Base-by-base conservation (phyloP, 2,329 filamentous ascomycete genomes). In the Apiospora hydei region DNA sequence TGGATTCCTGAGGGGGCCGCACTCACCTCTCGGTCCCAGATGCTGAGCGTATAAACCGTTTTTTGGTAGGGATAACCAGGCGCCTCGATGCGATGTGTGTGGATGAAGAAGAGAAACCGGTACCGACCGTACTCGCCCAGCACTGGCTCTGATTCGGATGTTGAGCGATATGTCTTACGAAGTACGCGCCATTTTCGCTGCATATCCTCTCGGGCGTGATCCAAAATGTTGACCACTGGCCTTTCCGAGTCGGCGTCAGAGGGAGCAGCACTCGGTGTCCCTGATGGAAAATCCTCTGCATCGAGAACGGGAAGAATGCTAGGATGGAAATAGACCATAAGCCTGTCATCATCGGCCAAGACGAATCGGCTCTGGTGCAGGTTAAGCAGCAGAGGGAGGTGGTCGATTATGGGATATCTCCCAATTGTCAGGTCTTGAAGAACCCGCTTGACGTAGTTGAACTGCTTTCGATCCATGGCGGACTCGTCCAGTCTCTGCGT, bases 1-100 rank as follows among this genome's bases (percentile, higher is more conserved):
- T 38, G 34, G 34, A 38, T 38, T 30, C 18, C 14, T 57, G 18
- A 5, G 3, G 34, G 38, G 30, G 18, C 10, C 10, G 4, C 34
- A n/a, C 34, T 41, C 34, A 64, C 57, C 57, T 64, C 57, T 41
- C 57, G 34, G 34, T 64, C 57, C 57, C 57, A 64, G 18, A 64
- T 41, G 34, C 57, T 64, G 57, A 64, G 10, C 21, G 57, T 64
- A 11, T 64, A 64, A 21, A 64, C 57, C 18, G 57, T n/a, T 10
- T 41, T 38, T n/a, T 64, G 57, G 10, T 41, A 41, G 1, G 57
- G 57, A 21, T 14, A 5, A 2, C 11, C 3, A 0, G 18, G 10
- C 8, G 21, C 2, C 4, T 21, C 18, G 18, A 64, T 64, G 18
- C 18, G 34, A 41, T 64, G 57, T 34, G 18, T 5, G 11, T 64